Conservation (phyloP, 2,329 filamentous ascomycete species). For the Botrytis tulipae region DNA sequence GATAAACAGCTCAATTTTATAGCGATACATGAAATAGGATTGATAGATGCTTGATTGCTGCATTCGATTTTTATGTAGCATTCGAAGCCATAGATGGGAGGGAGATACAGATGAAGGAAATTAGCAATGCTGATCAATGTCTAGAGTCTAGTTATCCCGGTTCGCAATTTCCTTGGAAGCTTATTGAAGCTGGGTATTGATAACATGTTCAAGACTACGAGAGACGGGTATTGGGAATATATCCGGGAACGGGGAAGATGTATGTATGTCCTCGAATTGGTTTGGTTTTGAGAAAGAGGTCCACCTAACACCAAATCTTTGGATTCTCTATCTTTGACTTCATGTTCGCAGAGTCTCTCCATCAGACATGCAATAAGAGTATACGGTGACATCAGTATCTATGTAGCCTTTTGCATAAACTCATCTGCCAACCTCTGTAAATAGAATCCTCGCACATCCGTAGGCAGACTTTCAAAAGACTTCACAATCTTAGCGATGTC, state of each 20-base stretch:
- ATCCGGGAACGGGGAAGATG: background rate
- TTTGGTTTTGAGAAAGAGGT: background rate
- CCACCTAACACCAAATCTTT: too few species aligned
- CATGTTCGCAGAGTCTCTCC: background rate
- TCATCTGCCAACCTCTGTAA: conserved; percentile 69
- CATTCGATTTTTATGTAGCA: background rate
- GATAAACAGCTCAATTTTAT: background rate
- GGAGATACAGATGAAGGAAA: too few species aligned
- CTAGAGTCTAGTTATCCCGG: background rate
- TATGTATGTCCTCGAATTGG: background rate
- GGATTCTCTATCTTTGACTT: background rate
- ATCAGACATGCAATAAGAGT: background rate
- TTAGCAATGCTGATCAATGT: background rate
- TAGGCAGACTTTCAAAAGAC: conserved; percentile 63
- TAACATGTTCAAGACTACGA: background rate
- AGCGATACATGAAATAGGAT: background rate
- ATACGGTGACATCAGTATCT: background rate
- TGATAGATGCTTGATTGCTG: background rate
- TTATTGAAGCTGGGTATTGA: background rate
- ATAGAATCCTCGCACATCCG: conserved; percentile 72
- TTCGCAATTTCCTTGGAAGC: too few species aligned
- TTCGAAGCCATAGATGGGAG: too few species aligned
- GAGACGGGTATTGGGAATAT: background rate
- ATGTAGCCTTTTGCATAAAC: conserved; percentile 42
- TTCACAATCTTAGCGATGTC: conserved; percentile 67